These are phyloP conservation scores for Pseudoneurospora amorphoporcata DNA, from an alignment of 495 filamentous ascomycete species.

Conservation along the genomic window DNA sequence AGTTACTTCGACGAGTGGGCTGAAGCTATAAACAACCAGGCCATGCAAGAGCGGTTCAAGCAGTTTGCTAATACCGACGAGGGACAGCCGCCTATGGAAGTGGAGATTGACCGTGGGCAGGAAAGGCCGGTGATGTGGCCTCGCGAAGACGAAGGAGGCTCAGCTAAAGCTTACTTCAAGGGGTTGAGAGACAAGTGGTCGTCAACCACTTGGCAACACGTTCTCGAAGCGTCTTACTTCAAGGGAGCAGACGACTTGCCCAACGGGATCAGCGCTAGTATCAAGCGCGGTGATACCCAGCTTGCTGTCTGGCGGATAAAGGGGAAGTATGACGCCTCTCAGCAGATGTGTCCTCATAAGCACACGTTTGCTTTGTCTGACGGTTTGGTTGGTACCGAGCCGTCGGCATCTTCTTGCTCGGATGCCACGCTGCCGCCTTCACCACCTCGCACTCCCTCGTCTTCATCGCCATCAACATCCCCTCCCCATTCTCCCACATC, in stretches of 20 bases:
- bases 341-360: constrained; percentile 98
- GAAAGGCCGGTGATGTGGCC: constrained; percentile 77
- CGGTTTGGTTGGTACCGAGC: constrained; percentile 73
- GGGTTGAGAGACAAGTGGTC: constrained; percentile 57
- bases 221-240: constrained; percentile 67
- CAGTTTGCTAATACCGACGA: constrained; percentile 87
- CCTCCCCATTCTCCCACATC: constrained; percentile 34
- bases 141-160: constrained; percentile 30
- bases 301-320: constrained; percentile 82
- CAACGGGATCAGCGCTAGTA: constrained; percentile 55
- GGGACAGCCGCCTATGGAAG: constrained; percentile 57
- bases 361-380: constrained; percentile 85
- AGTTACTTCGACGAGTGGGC: constrained; percentile 97
- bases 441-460: neutral
- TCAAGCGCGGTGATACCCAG: constrained; percentile 89
- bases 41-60: constrained; percentile 59
- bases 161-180: constrained; percentile 64
- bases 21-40: constrained; percentile 63
- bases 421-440: constrained; percentile 21
- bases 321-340: constrained; percentile 77
- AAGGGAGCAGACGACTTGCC: constrained; percentile 49
- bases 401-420: constrained; percentile 31
- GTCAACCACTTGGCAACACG: constrained; percentile 69
- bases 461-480: constrained; percentile 2
- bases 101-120: constrained; percentile 66